These are phyloP conservation scores for Yamadazyma philogaea DNA, from an alignment of 805 yeast genomes.

Conservation along the genomic window DNA sequence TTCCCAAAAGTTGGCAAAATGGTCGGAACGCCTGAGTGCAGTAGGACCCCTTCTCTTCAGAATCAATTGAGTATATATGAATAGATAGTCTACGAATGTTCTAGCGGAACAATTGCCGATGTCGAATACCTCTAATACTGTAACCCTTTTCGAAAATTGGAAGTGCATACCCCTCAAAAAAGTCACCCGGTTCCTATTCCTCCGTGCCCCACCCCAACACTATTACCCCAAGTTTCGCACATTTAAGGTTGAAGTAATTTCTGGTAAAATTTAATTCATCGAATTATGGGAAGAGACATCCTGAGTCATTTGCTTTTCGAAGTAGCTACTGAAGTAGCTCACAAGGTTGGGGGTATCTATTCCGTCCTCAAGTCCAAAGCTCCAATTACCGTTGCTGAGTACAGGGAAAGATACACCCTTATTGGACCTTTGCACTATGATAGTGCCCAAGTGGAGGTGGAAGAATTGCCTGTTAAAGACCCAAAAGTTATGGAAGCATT, in stretches of 20 bases:
- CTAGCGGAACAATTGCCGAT: too few species aligned
- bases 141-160: too few species aligned
- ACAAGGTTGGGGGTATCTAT: slow-evolving; percentile 96
- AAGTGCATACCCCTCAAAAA: too few species aligned
- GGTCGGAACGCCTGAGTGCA: too few species aligned
- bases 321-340: slow-evolving; percentile 96
- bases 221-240: slow-evolving; percentile 9
- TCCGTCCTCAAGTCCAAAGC: slow-evolving; percentile 96
- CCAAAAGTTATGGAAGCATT: slow-evolving; percentile 58
- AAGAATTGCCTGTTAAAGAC: slow-evolving; percentile 59
- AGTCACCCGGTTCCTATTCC: background rate
- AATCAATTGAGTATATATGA: too few species aligned
- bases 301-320: slow-evolving; percentile 86
- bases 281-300: slow-evolving; percentile 72
- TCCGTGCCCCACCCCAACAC: background rate
- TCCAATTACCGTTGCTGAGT: slow-evolving; percentile 93
- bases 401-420: slow-evolving; percentile 78
- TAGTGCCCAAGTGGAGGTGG: slow-evolving; percentile 79
- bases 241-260: slow-evolving; percentile 1
- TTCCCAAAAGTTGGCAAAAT: too few species aligned
- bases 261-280: background rate
- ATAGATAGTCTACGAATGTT: background rate
- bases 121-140: too few species aligned
- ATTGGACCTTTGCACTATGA: slow-evolving; percentile 82
- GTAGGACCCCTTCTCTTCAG: too few species aligned